Conservation (phyloP, 495 filamentous ascomycete species). For the Hapsidospora chrysogenum region DNA sequence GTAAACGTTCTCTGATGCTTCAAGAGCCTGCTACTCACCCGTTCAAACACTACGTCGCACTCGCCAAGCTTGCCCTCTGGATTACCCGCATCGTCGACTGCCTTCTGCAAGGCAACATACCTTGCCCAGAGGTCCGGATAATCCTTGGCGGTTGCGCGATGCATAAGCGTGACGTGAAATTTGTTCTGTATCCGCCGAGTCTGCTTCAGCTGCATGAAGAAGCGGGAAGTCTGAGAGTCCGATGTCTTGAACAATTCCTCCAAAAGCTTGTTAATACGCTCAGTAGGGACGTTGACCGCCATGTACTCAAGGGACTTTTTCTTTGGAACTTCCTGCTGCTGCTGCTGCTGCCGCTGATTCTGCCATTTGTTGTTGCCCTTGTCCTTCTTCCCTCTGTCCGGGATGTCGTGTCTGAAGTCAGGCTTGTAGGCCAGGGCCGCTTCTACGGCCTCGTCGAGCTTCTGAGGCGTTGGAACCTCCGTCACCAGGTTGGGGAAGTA, state of each 20-base stretch:
- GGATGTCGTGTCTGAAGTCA: constrained; percentile 53
- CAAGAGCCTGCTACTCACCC: constrained; percentile 8
- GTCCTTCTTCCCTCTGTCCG: constrained; percentile 24
- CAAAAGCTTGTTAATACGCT: constrained; percentile 41
- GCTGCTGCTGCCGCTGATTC: constrained; percentile 16
- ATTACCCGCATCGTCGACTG: constrained; percentile 12
- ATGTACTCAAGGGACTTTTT: constrained; percentile 64
- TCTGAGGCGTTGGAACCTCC: constrained; percentile 50
- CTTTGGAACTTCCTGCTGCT: constrained; percentile 21
- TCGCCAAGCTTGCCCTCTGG: constrained; percentile 22
- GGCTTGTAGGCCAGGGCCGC: constrained; percentile 64
- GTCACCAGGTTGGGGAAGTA: constrained; percentile 60
- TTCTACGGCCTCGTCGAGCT: constrained; percentile 68
- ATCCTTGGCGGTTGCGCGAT: constrained; percentile 43
- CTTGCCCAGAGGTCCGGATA: constrained; percentile 53
- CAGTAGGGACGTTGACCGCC: constrained; percentile 42
- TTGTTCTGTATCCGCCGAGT: constrained; percentile 55
- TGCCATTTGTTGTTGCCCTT: constrained; percentile 11
- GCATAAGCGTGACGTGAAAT: constrained; percentile 94
- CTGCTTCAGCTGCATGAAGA: constrained; percentile 62
- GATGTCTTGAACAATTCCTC: constrained; percentile 46
- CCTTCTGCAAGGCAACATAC: constrained; percentile 35
- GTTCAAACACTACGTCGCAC: constrained; percentile 34
- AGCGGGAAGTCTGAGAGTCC: constrained; percentile 30
- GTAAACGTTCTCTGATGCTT: not conserved